Percentiles rank a stretch among this genome's conserved stretches.
phyloP scores from a whole-genome alignment of 2,329 filamentous ascomycete genomes.

The Fusarium sp. region DNA sequence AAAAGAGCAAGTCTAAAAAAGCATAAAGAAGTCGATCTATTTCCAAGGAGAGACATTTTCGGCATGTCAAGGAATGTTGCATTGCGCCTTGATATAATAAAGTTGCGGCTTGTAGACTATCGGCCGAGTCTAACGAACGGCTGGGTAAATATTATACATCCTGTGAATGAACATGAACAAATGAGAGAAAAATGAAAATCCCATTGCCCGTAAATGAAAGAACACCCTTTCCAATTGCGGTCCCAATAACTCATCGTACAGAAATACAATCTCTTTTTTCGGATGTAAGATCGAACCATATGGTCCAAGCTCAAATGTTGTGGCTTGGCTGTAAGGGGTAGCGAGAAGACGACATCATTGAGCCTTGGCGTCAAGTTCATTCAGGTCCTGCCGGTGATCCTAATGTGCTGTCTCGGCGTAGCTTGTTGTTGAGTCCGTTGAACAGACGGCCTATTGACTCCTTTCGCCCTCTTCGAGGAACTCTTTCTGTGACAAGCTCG shows the following conservation, averaged over 20 bases:
- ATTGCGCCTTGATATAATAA: conserved; percentile 22
- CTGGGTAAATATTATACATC: conserved; percentile 5
- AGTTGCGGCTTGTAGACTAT: conserved; percentile 28
- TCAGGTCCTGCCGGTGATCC: conserved; percentile 14
- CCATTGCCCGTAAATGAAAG: conserved; percentile 8
- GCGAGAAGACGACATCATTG: conserved; percentile 9
- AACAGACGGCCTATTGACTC: conserved; percentile 40
- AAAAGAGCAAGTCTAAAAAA: not conserved
- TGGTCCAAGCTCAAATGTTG: conserved; percentile 1
- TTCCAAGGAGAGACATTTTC: not conserved
- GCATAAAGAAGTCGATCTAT: conserved; percentile 12
- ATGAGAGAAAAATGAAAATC: conserved; percentile 7
- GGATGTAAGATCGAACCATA: conserved; percentile 7
- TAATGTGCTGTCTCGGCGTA: conserved; percentile 32
- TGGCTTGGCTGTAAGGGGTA: conserved; percentile 6
- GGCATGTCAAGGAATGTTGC: conserved; percentile 35
- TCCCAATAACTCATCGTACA: conserved; percentile 19
- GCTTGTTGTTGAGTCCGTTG: conserved; percentile 29
- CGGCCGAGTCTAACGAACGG: conserved; percentile 22
- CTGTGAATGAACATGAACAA: conserved; percentile 3
- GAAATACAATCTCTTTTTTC: conserved; percentile 10
- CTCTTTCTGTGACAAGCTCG: conserved; percentile 36
- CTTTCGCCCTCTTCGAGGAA: conserved; percentile 24
- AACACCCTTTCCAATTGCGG: conserved; percentile 2
- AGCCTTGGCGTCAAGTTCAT: conserved; percentile 6